Base-by-base conservation (phyloP, 1,284 basidiomycete genomes). In the Vanrija sp. region DNA sequence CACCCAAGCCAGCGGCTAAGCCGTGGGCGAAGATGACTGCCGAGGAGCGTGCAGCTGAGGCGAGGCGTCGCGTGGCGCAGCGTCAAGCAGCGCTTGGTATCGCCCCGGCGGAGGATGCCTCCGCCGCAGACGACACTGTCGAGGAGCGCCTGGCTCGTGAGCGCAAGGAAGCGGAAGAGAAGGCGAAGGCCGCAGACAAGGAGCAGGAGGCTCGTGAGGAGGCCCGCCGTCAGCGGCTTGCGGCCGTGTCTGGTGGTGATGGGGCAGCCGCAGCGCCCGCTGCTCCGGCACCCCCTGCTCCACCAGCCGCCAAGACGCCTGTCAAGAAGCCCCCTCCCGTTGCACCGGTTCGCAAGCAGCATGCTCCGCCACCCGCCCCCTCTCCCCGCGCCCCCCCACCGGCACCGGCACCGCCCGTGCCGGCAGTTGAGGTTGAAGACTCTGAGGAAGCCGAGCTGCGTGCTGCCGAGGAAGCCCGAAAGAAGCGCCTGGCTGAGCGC, bases 51-150 rank as follows among this genome's bases (percentile, higher is more conserved):
- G 80, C 83, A 51, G 90, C 88, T 0, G 85, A 96, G 71, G 95
- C 92, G 1, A 85, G 89, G 67, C 83, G 85, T 19, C 83, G 88
- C 42, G 84, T 97, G 36, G 84, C 91, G 64, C 92, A 87, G 41
- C 87, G 95, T 27, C 92, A 90, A 81, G 84, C 85, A 39, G 87
- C 87, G 9, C 82, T 98, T 3, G 95, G 96, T 15, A 80, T 86
- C 25, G 80, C 82, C 6, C 75, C 85, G 3, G 66, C 83, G 1
- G 71, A 75, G 36, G 59, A 62, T 6, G 67, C 67, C 18, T 31
- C 70, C 65, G 3, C 78, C 6, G 77, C 90, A 2, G 92, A 94
- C 71, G 84, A 83, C 14, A 82, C 79, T 49, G 87, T 93, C 3
- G 88, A 89, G 68, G 88, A 90, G 64, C 79, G 92, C 25, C 79